phyloP scores from a whole-genome alignment of 305 asterid species.

The Rubia peregrina region DNA sequence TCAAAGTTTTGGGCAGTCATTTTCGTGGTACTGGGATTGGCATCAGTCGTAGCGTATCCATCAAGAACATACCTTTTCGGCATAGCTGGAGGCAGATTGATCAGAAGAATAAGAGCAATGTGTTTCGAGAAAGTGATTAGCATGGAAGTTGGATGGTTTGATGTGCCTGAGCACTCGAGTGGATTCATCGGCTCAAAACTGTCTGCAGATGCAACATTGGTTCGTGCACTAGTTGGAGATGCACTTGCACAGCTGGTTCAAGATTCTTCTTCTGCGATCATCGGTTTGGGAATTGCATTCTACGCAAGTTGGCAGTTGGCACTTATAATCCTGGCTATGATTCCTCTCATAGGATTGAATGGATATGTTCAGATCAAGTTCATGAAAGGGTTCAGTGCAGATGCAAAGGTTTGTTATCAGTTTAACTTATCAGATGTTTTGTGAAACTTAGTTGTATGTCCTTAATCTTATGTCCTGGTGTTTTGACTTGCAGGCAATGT shows the following conservation, averaged over 20 bases:
- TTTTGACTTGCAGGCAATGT: slow-evolving; percentile 47
- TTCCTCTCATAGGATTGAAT: slow-evolving; percentile 63
- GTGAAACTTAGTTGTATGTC: not conserved
- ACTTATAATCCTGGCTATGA: slow-evolving; percentile 63
- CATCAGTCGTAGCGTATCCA: slow-evolving; percentile 47
- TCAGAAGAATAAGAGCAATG: slow-evolving; percentile 49
- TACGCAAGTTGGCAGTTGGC: slow-evolving; percentile 86
- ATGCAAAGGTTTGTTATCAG: slow-evolving; percentile 56
- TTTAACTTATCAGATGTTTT: not conserved
- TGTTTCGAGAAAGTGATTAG: slow-evolving; percentile 62
- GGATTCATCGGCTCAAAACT: slow-evolving; percentile 82
- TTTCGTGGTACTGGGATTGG: slow-evolving; percentile 49
- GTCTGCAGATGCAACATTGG: slow-evolving; percentile 74
- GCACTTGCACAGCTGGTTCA: slow-evolving; percentile 73
- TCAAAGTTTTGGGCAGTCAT: slow-evolving; percentile 61
- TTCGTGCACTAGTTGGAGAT: slow-evolving; percentile 87
- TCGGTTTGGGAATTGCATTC: slow-evolving; percentile 71
- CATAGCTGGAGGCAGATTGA: slow-evolving; percentile 55
- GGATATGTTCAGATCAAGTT: slow-evolving; percentile 65
- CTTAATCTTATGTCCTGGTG: not conserved
- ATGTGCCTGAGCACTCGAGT: slow-evolving; percentile 56
- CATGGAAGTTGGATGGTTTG: slow-evolving; percentile 72
- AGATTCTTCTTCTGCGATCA: slow-evolving; percentile 46
- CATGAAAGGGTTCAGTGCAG: slow-evolving; percentile 87
- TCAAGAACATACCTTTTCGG: slow-evolving; percentile 52